phyloP scores from a whole-genome alignment of 2,329 filamentous ascomycete genomes.

The Alternaria angustiovoidea region DNA sequence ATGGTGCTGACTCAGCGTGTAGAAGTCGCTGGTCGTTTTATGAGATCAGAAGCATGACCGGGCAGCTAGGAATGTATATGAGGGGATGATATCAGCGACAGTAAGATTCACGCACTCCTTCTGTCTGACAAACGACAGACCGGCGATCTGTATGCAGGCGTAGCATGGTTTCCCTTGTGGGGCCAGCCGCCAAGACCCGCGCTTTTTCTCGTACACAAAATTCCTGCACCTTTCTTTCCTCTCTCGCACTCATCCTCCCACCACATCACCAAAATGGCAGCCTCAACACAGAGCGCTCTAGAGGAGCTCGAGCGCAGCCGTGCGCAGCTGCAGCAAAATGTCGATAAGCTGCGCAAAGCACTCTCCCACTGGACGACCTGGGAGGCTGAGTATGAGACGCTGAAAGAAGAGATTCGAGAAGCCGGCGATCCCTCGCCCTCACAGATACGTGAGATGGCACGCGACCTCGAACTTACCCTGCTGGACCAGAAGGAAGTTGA shows the following conservation, averaged over 20 bases:
- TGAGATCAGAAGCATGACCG: neutral
- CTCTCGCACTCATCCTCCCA: constrained; percentile 2
- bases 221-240: constrained; percentile 9
- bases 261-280: constrained; percentile 32
- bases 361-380: constrained; percentile 89
- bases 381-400: constrained; percentile 88
- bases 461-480: constrained; percentile 69
- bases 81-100: neutral
- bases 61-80: neutral
- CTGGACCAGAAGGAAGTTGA: constrained; percentile 68
- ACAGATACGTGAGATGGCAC: constrained; percentile 57
- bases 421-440: constrained; percentile 34
- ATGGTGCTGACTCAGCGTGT: constrained; percentile 25
- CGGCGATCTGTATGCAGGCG: constrained; percentile 3
- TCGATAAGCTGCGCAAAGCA: constrained; percentile 75
- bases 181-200: constrained; percentile 30
- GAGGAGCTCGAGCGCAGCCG: constrained; percentile 78
- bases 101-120: neutral
- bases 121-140: neutral
- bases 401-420: constrained; percentile 79
- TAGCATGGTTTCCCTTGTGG: constrained; percentile 23
- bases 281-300: constrained; percentile 59
- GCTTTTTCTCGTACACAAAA: constrained; percentile 15
- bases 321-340: constrained; percentile 75
- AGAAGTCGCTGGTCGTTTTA: constrained; percentile 5